Evolutionary conservation across 495 filamentous ascomycete genomes (phyloP).

Genomic region (Penicillium longicatenatum): DNA sequence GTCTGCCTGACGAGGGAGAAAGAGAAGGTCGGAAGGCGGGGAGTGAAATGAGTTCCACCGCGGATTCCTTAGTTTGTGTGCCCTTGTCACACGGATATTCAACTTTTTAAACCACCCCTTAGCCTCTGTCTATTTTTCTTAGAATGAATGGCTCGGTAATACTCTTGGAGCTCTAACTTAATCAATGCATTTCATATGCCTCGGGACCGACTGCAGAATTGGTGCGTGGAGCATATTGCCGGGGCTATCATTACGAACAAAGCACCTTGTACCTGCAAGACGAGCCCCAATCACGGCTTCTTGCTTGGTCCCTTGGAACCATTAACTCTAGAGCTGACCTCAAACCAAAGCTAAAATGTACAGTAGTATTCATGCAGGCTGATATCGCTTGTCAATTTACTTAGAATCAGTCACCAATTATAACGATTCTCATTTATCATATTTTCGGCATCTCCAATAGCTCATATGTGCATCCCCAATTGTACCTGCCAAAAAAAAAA

Average conservation of each 20-base stretch:
- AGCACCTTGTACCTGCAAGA: constrained; percentile 29
- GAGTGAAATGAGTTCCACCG: constrained; percentile 23
- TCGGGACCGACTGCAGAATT: not conserved
- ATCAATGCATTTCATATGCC: not conserved
- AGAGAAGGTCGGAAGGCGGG: constrained; percentile 34
- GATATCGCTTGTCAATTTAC: not conserved
- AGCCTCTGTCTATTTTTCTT: not conserved
- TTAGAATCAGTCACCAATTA: not conserved
- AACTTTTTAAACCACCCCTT: not conserved
- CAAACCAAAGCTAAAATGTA: not conserved
- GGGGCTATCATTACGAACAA: constrained; percentile 18
- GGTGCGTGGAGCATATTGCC: not conserved
- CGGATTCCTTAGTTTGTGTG: constrained; percentile 23
- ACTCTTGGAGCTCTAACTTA: not conserved
- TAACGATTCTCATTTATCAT: constrained; percentile 12
- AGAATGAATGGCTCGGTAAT: not conserved
- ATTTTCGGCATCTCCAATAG: constrained; percentile 15
- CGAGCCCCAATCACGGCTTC: constrained; percentile 15
- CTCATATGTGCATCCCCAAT: constrained; percentile 38
- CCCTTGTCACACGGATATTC: not conserved
- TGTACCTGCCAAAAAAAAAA: constrained; percentile 3
- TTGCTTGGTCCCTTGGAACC: constrained; percentile 21
- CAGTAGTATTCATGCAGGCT: not conserved
- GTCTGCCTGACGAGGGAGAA: constrained; percentile 22
- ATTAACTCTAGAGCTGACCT: not conserved